Evolutionary conservation across 768 basidiomycete genomes (phyloP), one percentile per base, ranked within the genome.

Genomic region (Royoungia palumana): DNA sequence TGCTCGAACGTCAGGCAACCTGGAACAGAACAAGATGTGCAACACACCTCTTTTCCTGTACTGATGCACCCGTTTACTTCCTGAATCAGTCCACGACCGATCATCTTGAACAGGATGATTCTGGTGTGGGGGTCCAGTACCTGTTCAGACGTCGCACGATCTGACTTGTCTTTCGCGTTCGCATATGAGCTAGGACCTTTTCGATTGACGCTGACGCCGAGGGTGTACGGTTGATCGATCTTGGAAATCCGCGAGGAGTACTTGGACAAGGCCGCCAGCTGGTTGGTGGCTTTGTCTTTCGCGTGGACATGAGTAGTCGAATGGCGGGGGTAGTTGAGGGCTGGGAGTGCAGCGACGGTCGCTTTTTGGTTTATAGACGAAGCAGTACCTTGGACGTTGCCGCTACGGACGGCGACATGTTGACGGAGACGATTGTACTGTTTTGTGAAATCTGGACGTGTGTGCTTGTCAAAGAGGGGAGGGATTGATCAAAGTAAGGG

Each of bases 21-120:
- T 22, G 7, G 25, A 10, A 27, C 11, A 17, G 14, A 20, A 3
- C 1, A 32, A 20, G 49, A 24, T 7, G 24, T 25, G 6, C 2
- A 8, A 56, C 77, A 17, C 46, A 90, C 94, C 80, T 99, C 96
- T 77, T 99, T 99, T 24, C 96, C 96, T 0, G 96, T 97, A 61
- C 90, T 94, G 36, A 99, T 84, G 69, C 96, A 98, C 2, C 94
- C 93, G 56, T 97, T 95, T 39, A 99, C 84, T 65, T 92, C 87
- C 46, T 87, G 82, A 13, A 99, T 80, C 14, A 98, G 63, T 1
- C 85, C 94, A 44, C 94, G 75, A 5, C 92, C 89, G 47, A 96
- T 89, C 88, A 98, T 93, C 72, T 96, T 96, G 73, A 93, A 92
- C 41, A 99, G 69, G 28, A 98, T 95, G 32, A 95, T 75, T 41